Percentiles rank a stretch among this genome's conserved stretches.
Conservation (phyloP, 1,139 yeast species). For the Sugiyamaella paludigena region DNA sequence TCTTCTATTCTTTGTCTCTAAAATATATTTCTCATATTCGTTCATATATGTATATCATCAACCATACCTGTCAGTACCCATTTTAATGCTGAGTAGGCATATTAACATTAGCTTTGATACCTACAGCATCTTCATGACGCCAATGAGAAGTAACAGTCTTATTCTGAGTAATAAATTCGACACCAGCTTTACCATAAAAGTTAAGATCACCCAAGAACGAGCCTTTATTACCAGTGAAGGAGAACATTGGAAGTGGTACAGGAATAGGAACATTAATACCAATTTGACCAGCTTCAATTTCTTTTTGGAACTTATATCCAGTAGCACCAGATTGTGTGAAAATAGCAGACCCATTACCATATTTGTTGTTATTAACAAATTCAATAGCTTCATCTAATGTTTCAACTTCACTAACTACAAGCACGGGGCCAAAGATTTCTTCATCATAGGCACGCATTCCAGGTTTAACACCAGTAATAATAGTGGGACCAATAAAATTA, state of each 20-base stretch:
- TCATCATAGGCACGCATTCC: conserved; percentile 72
- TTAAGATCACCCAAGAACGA: conserved; percentile 77
- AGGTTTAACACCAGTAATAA: conserved; percentile 60
- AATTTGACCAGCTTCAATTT: conserved; percentile 73
- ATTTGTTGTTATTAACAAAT: conserved; percentile 60
- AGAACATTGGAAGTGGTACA: conserved; percentile 81
- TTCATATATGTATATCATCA: no score
- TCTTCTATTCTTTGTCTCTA: no score
- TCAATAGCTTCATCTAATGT: conserved; percentile 72
- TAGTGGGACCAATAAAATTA: conserved; percentile 73
- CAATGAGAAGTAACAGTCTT: conserved; percentile 73
- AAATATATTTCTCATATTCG: no score
- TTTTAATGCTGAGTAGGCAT: conserved; percentile 39
- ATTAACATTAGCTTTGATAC: conserved; percentile 34
- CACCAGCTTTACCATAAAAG: conserved; percentile 75
- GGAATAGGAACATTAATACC: conserved; percentile 82
- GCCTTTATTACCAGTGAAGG: conserved; percentile 76
- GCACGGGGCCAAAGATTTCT: conserved; percentile 77
- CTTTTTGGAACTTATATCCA: conserved; percentile 67
- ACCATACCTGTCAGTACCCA: background rate
- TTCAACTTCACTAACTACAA: conserved; percentile 60
- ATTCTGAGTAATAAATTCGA: conserved; percentile 70
- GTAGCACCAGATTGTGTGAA: conserved; percentile 69
- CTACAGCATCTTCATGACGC: conserved; percentile 53
- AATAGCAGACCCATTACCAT: conserved; percentile 73